A percentile compares a stretch with the other conserved stretches of the same genome.
Evolutionary conservation across 768 basidiomycete species (phyloP).

Genomic region (Tulasnella sp.): DNA sequence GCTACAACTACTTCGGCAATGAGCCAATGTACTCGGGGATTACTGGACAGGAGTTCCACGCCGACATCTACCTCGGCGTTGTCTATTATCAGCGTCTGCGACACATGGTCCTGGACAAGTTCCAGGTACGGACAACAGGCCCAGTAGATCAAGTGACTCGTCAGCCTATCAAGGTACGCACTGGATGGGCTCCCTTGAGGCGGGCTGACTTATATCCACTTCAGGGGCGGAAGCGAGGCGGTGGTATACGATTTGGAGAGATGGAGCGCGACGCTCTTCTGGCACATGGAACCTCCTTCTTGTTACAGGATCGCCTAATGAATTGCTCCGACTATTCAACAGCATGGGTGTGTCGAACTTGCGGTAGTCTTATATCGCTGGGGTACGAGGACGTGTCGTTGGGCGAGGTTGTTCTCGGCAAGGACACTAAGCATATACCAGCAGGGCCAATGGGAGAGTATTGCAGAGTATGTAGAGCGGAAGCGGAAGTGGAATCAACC

Average conservation of each 20-base stretch:
- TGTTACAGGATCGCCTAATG: constrained; percentile 97
- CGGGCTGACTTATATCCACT: neutral
- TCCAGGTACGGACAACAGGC: constrained; percentile 97
- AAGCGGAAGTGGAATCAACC: constrained; percentile 41
- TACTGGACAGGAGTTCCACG: constrained; percentile 95
- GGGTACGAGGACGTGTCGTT: constrained; percentile 85
- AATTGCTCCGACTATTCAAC: constrained; percentile 99
- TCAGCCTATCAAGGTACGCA: constrained; percentile 86
- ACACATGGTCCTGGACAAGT: constrained; percentile 99
- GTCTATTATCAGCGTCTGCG: constrained; percentile 98
- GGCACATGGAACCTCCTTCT: constrained; percentile 96
- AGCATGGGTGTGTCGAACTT: constrained; percentile 95
- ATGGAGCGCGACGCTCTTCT: constrained; percentile 99
- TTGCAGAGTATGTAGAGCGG: constrained; percentile 82
- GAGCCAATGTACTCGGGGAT: constrained; percentile 99
- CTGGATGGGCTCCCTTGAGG: neutral
- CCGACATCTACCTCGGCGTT: constrained; percentile 96
- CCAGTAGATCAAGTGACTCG: constrained; percentile 92
- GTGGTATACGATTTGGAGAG: constrained; percentile 98
- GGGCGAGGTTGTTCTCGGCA: constrained; percentile 48
- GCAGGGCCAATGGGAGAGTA: constrained; percentile 78
- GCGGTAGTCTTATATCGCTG: constrained; percentile 89
- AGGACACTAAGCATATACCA: constrained; percentile 42
- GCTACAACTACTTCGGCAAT: constrained; percentile 98
- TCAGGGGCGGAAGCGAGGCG: constrained; percentile 93